Evolutionary conservation across 225 moss, liverwort and hornwort genomes (phyloP).

Genomic region (Bryum argenteum): DNA sequence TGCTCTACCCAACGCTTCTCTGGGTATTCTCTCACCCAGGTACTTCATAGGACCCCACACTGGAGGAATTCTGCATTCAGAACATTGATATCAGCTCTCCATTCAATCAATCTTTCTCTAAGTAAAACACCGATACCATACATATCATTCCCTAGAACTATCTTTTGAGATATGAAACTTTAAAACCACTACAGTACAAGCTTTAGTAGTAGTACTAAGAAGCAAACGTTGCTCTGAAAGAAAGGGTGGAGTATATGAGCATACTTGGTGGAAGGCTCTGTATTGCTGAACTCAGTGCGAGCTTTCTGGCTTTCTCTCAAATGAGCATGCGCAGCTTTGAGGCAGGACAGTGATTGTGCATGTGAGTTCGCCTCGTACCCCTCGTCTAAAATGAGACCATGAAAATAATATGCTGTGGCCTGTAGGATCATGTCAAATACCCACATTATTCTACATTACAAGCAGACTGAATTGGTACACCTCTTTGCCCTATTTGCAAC

Average conservation of each 20-base stretch:
- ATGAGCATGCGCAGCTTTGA: conserved; percentile 40
- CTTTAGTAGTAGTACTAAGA: not conserved
- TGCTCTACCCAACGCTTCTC: conserved; percentile 34
- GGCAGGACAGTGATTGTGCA: conserved; percentile 47
- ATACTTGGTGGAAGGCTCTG: conserved; percentile 50
- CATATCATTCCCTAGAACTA: too few relatives aligned
- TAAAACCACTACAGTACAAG: too few relatives aligned
- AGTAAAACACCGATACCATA: too few relatives aligned
- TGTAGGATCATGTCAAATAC: conserved; percentile 1
- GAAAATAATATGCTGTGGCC: conserved; percentile 60
- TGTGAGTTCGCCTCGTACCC: conserved; percentile 44
- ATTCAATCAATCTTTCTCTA: not conserved
- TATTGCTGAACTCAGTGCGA: conserved; percentile 33
- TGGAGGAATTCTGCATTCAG: conserved; percentile 38
- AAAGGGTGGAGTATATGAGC: not conserved
- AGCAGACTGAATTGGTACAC: too few relatives aligned
- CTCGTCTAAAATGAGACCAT: conserved; percentile 53
- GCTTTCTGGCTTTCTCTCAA: conserved; percentile 54
- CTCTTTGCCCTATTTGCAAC: too few relatives aligned
- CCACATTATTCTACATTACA: not conserved
- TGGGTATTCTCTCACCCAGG: conserved; percentile 47
- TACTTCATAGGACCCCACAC: conserved; percentile 51
- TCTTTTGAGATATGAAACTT: too few relatives aligned
- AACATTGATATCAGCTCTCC: conserved; percentile 4
- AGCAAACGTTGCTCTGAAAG: not conserved